phyloP scores from a whole-genome alignment of 257 asterid species.

The Anisodus tanguticus region DNA sequence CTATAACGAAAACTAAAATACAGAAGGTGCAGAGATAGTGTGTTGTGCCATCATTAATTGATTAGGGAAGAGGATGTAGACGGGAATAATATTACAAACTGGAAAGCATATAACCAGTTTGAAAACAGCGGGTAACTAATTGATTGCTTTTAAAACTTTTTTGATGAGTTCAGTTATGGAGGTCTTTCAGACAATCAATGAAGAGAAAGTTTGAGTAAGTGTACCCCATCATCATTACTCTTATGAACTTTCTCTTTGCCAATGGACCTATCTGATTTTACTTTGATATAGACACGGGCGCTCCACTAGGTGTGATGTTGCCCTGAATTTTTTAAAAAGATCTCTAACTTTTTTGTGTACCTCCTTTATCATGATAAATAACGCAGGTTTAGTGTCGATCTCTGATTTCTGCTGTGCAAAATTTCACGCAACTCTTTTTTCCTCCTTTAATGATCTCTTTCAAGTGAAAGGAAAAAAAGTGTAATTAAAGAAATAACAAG shows the following conservation, averaged over 20 bases:
- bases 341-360: neutral
- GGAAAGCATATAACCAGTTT: neutral
- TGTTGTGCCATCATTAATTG: neutral
- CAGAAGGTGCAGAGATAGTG: neutral
- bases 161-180: neutral
- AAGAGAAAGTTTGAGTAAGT: constrained; percentile 10
- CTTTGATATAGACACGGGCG: neutral
- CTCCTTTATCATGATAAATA: neutral
- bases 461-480: neutral
- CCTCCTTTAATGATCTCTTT: neutral
- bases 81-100: neutral
- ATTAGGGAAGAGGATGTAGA: neutral
- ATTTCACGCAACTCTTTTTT: neutral
- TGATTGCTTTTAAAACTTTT: neutral
- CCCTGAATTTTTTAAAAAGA: constrained; percentile 14
- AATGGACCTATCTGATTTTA: neutral
- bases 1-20: neutral
- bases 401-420: neutral
- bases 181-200: constrained; percentile 3
- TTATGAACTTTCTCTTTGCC: neutral
- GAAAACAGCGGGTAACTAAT: constrained; percentile 9
- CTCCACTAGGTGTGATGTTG: neutral
- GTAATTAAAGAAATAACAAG: neutral
- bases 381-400: neutral
- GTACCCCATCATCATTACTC: constrained; percentile 2